Evolutionary conservation across 2,329 filamentous ascomycete species (phyloP).

Genomic region (Fonsecaea pugnacius): DNA sequence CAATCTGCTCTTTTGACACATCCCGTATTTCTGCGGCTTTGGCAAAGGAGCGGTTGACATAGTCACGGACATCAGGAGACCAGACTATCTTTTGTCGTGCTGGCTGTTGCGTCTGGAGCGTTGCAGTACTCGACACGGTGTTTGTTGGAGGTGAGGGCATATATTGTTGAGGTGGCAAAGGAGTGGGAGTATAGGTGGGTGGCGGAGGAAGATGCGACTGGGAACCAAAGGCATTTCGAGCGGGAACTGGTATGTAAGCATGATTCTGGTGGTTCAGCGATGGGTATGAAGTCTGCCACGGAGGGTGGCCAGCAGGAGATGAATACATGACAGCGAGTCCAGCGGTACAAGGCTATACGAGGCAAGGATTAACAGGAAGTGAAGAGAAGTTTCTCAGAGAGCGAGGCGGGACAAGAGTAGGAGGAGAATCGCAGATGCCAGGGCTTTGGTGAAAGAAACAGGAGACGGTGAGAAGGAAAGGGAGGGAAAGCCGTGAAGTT

Average conservation of each 20-base stretch:
- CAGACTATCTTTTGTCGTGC: conserved; percentile 70
- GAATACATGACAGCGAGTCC: conserved; percentile 35
- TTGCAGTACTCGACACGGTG: conserved; percentile 35
- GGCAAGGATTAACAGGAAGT: conserved; percentile 9
- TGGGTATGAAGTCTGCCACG: conserved; percentile 35
- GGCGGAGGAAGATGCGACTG: conserved; percentile 29
- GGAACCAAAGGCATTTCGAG: conserved; percentile 63
- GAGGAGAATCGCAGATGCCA: neutral
- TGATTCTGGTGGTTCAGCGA: conserved; percentile 47
- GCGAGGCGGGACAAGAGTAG: neutral
- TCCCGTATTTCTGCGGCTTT: conserved; percentile 68
- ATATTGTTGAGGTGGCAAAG: conserved; percentile 36
- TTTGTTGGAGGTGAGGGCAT: conserved; percentile 39
- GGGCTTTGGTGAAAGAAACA: neutral
- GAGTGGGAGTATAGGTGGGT: conserved; percentile 39
- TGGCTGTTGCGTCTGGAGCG: conserved; percentile 45
- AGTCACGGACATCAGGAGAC: conserved; percentile 79
- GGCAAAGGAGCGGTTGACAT: conserved; percentile 88
- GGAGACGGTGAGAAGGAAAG: conserved; percentile 15
- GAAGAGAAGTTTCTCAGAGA: conserved; percentile 6
- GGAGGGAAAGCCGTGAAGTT: neutral
- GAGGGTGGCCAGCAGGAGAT: conserved; percentile 30
- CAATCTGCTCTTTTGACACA: conserved; percentile 72
- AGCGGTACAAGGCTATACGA: conserved; percentile 1
- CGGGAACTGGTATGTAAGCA: conserved; percentile 65